Evolutionary conservation across 1,139 yeast genomes (phyloP).

Genomic region (Martiniozyma asiatica): DNA sequence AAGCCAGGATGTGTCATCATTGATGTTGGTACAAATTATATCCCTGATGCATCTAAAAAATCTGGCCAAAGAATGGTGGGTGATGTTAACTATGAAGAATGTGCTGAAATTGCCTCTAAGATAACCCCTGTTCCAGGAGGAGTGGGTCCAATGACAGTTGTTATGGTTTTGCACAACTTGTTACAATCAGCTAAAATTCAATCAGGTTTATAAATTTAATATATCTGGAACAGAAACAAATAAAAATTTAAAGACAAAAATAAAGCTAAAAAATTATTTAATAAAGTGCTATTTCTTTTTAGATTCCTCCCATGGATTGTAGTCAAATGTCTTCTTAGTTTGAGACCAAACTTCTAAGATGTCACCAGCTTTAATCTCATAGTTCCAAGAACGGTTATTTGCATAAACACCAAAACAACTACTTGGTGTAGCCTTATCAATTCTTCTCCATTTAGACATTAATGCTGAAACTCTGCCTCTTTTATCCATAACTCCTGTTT

Average conservation of each 20-base stretch:
- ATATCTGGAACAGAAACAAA: no score
- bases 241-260: no score
- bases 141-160: slow-evolving; percentile 85
- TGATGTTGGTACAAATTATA: slow-evolving; percentile 73
- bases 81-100: slow-evolving; percentile 58
- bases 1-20: slow-evolving; percentile 59
- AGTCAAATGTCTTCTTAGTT: neutral
- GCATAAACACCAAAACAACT: slow-evolving; percentile 30
- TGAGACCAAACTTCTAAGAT: slow-evolving; percentile 5
- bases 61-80: slow-evolving; percentile 63
- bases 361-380: slow-evolving; percentile 13
- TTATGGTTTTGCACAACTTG: slow-evolving; percentile 65
- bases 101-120: slow-evolving; percentile 40
- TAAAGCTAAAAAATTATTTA: no score
- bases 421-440: slow-evolving; percentile 24
- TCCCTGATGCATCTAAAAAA: slow-evolving; percentile 49
- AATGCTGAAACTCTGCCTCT: slow-evolving; percentile 24
- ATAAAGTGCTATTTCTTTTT: no score
- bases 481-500: slow-evolving; percentile 24
- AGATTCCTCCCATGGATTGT: slow-evolving; percentile 1
- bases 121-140: slow-evolving; percentile 85
- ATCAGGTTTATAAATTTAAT: slow-evolving; percentile 23
- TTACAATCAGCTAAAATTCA: slow-evolving; percentile 37
- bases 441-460: slow-evolving; percentile 25
- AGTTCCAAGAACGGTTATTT: slow-evolving; percentile 16